phyloP scores from a whole-genome alignment of 352 stramenopile species.

The Phytophthora citrophthora region DNA sequence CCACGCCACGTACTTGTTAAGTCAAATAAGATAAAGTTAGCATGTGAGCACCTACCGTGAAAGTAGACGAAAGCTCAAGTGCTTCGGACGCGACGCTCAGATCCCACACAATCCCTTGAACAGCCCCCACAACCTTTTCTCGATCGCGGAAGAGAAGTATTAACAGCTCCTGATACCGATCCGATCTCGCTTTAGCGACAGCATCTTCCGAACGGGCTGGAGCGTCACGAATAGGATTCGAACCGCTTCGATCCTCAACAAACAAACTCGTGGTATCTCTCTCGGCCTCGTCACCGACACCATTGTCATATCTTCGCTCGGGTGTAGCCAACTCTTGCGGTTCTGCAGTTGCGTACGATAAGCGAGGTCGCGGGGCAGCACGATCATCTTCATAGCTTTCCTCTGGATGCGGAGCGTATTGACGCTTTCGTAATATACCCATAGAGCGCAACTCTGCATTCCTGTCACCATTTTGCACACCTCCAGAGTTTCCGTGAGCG shows the following conservation, averaged over 20 bases:
- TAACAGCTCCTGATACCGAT: slow-evolving; percentile 70
- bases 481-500: slow-evolving; percentile 1
- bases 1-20: slow-evolving; percentile 6
- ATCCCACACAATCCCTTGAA: slow-evolving; percentile 57
- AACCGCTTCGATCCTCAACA: slow-evolving; percentile 59
- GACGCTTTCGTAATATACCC: slow-evolving; percentile 39
- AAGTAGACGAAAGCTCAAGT: slow-evolving; percentile 29
- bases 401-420: slow-evolving; percentile 31
- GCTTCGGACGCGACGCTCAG: slow-evolving; percentile 29
- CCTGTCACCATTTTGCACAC: slow-evolving; percentile 6
- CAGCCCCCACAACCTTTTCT: slow-evolving; percentile 36
- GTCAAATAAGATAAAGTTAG: neutral
- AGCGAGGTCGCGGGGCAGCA: slow-evolving; percentile 27
- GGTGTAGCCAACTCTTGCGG: neutral
- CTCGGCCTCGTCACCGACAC: neutral
- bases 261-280: slow-evolving; percentile 30
- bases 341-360: slow-evolving; percentile 26
- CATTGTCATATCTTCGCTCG: slow-evolving; percentile 13
- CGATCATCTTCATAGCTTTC: slow-evolving; percentile 25
- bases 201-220: slow-evolving; percentile 38
- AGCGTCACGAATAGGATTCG: slow-evolving; percentile 25
- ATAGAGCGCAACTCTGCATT: slow-evolving; percentile 28
- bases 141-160: slow-evolving; percentile 56
- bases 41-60: slow-evolving; percentile 28
- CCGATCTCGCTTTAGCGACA: slow-evolving; percentile 49